Base-by-base conservation (phyloP, 2,329 filamentous ascomycete species). In the Botrytis elliptica region DNA sequence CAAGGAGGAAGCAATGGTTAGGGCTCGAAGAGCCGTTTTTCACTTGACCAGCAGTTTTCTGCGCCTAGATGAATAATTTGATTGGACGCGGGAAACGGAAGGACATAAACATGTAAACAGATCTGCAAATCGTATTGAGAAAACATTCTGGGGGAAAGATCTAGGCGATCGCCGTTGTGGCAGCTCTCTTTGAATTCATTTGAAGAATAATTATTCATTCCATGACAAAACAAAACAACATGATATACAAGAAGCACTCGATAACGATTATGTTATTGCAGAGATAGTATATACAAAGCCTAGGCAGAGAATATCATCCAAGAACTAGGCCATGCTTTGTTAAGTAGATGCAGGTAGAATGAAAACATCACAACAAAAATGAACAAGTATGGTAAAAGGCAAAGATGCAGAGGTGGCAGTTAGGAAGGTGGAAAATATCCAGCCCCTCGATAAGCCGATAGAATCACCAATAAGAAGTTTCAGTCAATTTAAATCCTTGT, bases 401-500 rank as follows among this genome's bases (percentile, higher is more conserved):
- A 42, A 64, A 42, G 16, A 40, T n/a, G 60, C 14, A 64, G 40
- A 64, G 57, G n/a, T 10, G 44, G 10, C 44, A 66, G 46, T 66
- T 49, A 66, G 64, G 64, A 66, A 66, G 64, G 64, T 38, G 29
- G 44, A 66, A 46, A 22, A 36, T 22, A 20, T 36, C 22, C 14
- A 49, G 33, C 3, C 42, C 12, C 42, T 66, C 29, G 2, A 36
- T 66, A 44, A 66, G 14, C 36, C n/a, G 46, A 40, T 40, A 29
- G 18, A 49, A 66, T 52, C 46, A 42, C 65, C 46, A 68, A 68
- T 68, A 40, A 55, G 22, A 40, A 52, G 33, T 22, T 38, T 52
- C 33, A 12, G 16, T 40, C 25, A 67, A 67, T 67, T 46, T 67
- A 67, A 67, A 55, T 40, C 36, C 65, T 49, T 67, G 65, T 49